Evolutionary conservation across 257 asterid genomes (phyloP).

Genomic region (Verbascum thapsus): DNA sequence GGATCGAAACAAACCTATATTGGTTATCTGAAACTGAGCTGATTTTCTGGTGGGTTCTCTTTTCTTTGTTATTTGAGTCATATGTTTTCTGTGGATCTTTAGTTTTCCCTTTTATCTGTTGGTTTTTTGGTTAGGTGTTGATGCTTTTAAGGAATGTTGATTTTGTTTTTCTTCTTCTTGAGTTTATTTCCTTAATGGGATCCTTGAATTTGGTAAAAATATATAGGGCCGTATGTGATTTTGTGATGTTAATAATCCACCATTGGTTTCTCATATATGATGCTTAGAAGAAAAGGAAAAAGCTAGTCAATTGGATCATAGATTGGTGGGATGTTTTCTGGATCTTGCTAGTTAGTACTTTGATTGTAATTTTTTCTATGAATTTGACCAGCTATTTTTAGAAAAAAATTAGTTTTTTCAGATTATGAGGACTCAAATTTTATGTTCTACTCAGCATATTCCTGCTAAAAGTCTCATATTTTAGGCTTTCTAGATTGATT

Average conservation of each 20-base stretch:
- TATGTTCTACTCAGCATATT: not conserved
- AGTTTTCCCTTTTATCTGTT: constrained; percentile 26
- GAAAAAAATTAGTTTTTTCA: constrained; percentile 2
- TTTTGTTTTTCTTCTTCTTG: not conserved
- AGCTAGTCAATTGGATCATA: constrained; percentile 18
- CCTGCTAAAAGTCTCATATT: constrained; percentile 5
- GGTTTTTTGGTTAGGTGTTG: constrained; percentile 26
- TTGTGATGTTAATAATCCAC: constrained; percentile 27
- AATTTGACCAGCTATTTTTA: constrained; percentile 4
- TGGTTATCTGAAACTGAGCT: constrained; percentile 34
- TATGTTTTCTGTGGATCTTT: constrained; percentile 34
- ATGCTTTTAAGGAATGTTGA: constrained; percentile 26
- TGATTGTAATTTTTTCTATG: constrained; percentile 24
- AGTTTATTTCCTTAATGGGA: not conserved
- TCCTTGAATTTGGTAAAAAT: constrained; percentile 22
- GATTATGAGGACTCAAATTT: not conserved
- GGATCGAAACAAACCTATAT: constrained; percentile 9
- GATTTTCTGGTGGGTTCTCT: constrained; percentile 40
- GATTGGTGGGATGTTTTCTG: constrained; percentile 27
- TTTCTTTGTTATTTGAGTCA: constrained; percentile 22
- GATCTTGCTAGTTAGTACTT: constrained; percentile 30
- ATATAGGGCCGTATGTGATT: constrained; percentile 7
- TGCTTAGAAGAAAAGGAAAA: constrained; percentile 8
- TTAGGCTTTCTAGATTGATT: constrained; percentile 19
- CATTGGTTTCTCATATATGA: constrained; percentile 6